Evolutionary conservation across 257 asterid genomes (phyloP).

Genomic region (Gentiana straminea): DNA sequence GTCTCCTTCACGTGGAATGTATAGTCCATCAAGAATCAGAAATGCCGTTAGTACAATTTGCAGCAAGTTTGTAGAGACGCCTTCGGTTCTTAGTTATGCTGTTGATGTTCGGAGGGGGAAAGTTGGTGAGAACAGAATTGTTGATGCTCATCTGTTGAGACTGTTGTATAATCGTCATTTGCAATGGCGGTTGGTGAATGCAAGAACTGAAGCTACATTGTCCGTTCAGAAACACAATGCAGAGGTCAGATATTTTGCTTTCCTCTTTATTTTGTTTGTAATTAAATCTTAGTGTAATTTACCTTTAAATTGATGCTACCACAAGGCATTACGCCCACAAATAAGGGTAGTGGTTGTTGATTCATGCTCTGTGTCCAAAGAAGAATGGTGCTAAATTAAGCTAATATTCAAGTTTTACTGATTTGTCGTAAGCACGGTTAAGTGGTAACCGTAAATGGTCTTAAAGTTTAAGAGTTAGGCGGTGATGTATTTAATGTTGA

Average conservation of each 20-base stretch:
- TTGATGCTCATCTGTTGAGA: constrained; percentile 78
- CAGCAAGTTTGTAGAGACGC: constrained; percentile 58
- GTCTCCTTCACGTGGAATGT: constrained; percentile 63
- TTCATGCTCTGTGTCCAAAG: neutral
- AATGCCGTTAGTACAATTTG: constrained; percentile 71
- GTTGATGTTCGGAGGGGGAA: constrained; percentile 91
- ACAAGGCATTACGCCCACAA: too few relatives aligned
- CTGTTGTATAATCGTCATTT: constrained; percentile 82
- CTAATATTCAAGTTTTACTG: too few relatives aligned
- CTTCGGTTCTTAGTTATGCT: constrained; percentile 91
- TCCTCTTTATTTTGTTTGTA: neutral
- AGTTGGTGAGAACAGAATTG: constrained; percentile 74
- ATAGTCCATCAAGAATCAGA: constrained; percentile 71
- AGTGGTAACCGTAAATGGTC: too few relatives aligned
- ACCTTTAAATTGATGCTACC: too few relatives aligned
- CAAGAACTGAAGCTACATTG: constrained; percentile 64
- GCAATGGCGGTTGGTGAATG: constrained; percentile 90
- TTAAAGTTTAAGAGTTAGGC: too few relatives aligned
- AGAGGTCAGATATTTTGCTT: constrained; percentile 44
- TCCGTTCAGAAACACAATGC: constrained; percentile 63
- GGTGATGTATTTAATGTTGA: too few relatives aligned
- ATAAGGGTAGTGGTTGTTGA: neutral
- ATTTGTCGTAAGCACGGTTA: too few relatives aligned
- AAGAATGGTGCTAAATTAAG: neutral
- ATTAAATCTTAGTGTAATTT: too few relatives aligned